Evolutionary conservation across 2,329 filamentous ascomycete species (phyloP), one percentile per base, ranked within the genome.

Genomic region (Paracoccidioides brasiliensis): DNA sequence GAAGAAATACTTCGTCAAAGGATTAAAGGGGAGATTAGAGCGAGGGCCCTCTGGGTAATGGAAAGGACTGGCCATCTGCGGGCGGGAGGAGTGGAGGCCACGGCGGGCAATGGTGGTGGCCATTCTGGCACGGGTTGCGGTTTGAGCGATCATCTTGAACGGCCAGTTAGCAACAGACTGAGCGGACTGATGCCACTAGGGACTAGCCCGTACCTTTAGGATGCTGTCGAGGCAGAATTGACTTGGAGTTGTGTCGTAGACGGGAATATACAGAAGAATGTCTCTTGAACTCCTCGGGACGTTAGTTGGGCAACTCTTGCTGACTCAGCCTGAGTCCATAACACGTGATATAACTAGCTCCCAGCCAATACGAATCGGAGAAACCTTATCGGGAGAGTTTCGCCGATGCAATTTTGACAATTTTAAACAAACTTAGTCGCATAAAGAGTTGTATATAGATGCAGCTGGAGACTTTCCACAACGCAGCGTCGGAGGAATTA

Each of bases 41-140:
- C 89, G 86, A 69, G 91, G 88, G 63, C 91, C 93, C 79, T 97
- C 91, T 66, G 91, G 86, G 80, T 98, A 98, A 81, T 98, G 93
- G 85, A 95, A 96, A 62, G 90, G 90, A 72, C 88, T 94, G 67
- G 80, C 82, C 72, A 95, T 77, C 74, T 88, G 89, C 71, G 86
- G 76, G 69, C 88, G 88, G 72, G 91, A 94, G 69, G 88, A 83
- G 75, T 90, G 86, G 85, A 98, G 96, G 77, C 86, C 89, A 75
- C 93, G 90, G 78, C 90, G 89, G 80, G 85, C 81, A 77, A 90
- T 79, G 63, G 80, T 76, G 70, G 83, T 82, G 71, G 84, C 79
- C 70, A 74, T 69, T 64, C 73, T 67, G 75, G 82, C 80, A 72
- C 86, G 85, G 76, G 81, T 72, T 64, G 78, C 77, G 64, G 79